Percentiles rank a stretch among this genome's conserved stretches.
These are phyloP conservation scores for Penicillium paneum DNA, from an alignment of 2,329 filamentous ascomycete species.

Conservation along the genomic window DNA sequence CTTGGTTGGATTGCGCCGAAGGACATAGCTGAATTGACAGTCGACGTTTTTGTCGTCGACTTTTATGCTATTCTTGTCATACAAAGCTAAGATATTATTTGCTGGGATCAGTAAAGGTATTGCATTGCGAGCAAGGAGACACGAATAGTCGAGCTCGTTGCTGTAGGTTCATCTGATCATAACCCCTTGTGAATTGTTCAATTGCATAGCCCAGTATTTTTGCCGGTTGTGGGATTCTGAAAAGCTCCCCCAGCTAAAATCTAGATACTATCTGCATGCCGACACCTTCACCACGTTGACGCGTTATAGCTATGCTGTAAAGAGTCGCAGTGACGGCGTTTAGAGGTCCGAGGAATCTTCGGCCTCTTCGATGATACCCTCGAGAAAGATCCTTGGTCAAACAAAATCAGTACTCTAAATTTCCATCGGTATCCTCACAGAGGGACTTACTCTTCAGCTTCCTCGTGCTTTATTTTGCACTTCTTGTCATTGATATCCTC, in stretches of 20 bases:
- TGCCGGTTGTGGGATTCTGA: neutral
- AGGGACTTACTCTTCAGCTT: neutral
- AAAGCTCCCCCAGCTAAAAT: neutral
- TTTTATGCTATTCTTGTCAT: neutral
- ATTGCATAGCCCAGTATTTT: neutral
- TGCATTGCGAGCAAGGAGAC: neutral
- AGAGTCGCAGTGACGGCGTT: neutral
- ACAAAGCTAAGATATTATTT: neutral
- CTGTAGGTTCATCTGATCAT: neutral
- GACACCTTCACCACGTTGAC: neutral
- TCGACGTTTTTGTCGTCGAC: neutral
- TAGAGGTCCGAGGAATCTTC: neutral
- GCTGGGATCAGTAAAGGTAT: neutral
- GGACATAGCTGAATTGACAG: neutral
- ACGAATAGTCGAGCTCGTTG: neutral
- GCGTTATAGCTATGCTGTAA: neutral
- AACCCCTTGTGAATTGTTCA: neutral
- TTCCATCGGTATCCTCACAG: neutral
- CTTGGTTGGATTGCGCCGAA: neutral
- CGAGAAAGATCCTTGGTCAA: neutral
- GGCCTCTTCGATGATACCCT: neutral
- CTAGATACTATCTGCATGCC: neutral
- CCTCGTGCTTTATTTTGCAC: neutral
- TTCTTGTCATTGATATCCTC: neutral
- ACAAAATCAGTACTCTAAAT: neutral